Evolutionary conservation across 2,329 filamentous ascomycete genomes (phyloP), one percentile per base, ranked within the genome.

Genomic region (Aureobasidium subglaciale): DNA sequence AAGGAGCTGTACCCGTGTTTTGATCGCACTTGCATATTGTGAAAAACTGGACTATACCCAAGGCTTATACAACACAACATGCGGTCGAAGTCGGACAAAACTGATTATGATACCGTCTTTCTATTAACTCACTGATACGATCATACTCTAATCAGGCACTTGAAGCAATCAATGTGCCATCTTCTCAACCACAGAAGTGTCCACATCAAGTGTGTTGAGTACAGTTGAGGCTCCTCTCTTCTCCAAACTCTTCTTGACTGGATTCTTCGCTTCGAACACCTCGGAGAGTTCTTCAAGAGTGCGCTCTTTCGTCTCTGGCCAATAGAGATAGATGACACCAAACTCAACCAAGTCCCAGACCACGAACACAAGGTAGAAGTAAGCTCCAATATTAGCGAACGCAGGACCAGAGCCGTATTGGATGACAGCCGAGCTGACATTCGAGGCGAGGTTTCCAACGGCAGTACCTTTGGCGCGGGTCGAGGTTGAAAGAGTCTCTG

Each of bases 251-350:
- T 35, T 60, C 61, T 72, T 71, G 16, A 75, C 72, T 1, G 72
- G 73, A 25, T 70, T 68, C 43, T 61, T 63, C 0, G 67, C 66
- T 38, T 66, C 66, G 59, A 77, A 76, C 53, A 77, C 72, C 22
- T 68, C 66, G 18, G 70, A 69, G 11, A 77, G 63, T 62, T 77
- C 75, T 60, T 77, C 75, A 20, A 77, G 67, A 10, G 71, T 76
- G 58, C 70, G 65, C 30, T 69, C 63, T 42, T 70, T 68, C 7
- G 71, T 76, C 62, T 76, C 73, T 32, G 71, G 66, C 58, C 70
- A 70, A 58, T 65, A 60, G 50, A 64, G 62, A 55, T 68, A 67
- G 55, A 71, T 67, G 42, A 69, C 63, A 13, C 59, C 49, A 27
- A 67, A 57, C 59, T 70, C 65, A 16, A 67, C 38, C 5, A 61